Percentiles rank a stretch among this genome's conserved stretches.
Conservation (phyloP, 805 yeast genomes). For the Dipodascus albidus region DNA sequence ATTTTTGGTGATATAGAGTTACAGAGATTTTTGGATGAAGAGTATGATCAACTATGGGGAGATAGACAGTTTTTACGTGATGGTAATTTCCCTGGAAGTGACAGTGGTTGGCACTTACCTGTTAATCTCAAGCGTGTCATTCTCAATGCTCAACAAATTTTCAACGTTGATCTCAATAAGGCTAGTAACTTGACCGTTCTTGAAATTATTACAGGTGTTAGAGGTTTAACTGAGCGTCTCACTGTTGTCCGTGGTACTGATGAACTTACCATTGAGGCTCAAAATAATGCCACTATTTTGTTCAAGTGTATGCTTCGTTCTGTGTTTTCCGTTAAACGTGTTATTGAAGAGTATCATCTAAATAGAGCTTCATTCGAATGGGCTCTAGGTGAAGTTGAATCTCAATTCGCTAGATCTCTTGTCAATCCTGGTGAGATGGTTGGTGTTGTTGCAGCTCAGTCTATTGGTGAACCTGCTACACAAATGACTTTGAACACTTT, state of each 20-base stretch:
- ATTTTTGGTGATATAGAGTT: slow-evolving; percentile 80
- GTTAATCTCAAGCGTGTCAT: slow-evolving; percentile 93
- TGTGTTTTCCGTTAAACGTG: slow-evolving; percentile 80
- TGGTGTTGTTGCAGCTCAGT: slow-evolving; percentile 96
- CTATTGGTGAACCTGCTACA: slow-evolving; percentile 98
- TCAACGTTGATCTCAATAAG: slow-evolving; percentile 81
- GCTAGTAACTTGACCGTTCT: slow-evolving; percentile 83
- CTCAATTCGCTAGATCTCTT: slow-evolving; percentile 85
- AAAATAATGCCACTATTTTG: slow-evolving; percentile 77
- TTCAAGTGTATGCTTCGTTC: slow-evolving; percentile 91
- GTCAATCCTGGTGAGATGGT: slow-evolving; percentile 97
- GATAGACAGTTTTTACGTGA: slow-evolving; percentile 77
- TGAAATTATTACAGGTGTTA: slow-evolving; percentile 67
- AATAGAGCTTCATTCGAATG: slow-evolving; percentile 84
- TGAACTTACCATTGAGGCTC: slow-evolving; percentile 68
- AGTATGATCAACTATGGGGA: slow-evolving; percentile 59
- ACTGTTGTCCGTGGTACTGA: slow-evolving; percentile 77
- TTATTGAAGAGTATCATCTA: slow-evolving; percentile 80
- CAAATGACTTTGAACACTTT: slow-evolving; percentile 96
- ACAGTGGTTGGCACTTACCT: slow-evolving; percentile 94
- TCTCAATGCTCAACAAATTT: slow-evolving; percentile 95
- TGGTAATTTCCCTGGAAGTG: slow-evolving; percentile 83
- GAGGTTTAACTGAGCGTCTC: slow-evolving; percentile 52
- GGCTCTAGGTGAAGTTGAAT: slow-evolving; percentile 90
- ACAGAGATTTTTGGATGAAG: slow-evolving; percentile 73